phyloP scores from a whole-genome alignment of 257 asterid genomes.

The Misopates orontium region DNA sequence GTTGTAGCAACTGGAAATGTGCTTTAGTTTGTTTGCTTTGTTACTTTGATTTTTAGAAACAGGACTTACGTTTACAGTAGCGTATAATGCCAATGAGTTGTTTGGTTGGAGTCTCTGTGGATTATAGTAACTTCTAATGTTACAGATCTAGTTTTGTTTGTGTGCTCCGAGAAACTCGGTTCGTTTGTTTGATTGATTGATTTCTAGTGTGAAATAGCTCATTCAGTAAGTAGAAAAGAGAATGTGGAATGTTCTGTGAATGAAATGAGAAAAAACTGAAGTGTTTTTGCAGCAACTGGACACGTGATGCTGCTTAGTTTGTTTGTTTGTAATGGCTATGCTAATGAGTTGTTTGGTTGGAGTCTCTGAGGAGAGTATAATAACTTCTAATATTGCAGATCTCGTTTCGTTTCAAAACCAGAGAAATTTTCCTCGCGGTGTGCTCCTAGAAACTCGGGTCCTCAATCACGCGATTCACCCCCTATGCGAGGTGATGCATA shows the following conservation, averaged over 20 bases:
- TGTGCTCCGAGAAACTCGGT: constrained; percentile 74
- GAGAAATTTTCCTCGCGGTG: constrained; percentile 75
- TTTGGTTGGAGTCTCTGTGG: constrained; percentile 6
- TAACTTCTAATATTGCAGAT: constrained; percentile 41
- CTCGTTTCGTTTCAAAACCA: constrained; percentile 57
- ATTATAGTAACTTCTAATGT: constrained; percentile 2
- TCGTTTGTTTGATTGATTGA: too few relatives aligned
- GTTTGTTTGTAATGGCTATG: too few relatives aligned
- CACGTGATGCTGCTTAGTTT: too few relatives aligned
- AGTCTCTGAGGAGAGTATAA: constrained; percentile 6
- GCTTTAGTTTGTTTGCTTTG: too few relatives aligned
- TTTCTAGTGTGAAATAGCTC: too few relatives aligned
- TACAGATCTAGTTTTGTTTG: constrained; percentile 55
- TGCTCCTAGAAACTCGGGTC: constrained; percentile 70
- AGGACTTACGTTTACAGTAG: too few relatives aligned
- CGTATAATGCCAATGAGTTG: neutral
- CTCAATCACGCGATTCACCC: constrained; percentile 91
- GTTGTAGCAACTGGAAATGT: too few relatives aligned
- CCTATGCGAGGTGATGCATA: constrained; percentile 82
- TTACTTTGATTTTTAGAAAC: too few relatives aligned
- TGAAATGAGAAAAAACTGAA: constrained; percentile 1
- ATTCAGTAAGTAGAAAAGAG: neutral
- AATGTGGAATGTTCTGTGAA: neutral
- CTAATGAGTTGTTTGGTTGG: neutral
- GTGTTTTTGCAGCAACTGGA: too few relatives aligned